Evolutionary conservation across 2,329 filamentous ascomycete genomes (phyloP).

Genomic region (Fusarium succisae): DNA sequence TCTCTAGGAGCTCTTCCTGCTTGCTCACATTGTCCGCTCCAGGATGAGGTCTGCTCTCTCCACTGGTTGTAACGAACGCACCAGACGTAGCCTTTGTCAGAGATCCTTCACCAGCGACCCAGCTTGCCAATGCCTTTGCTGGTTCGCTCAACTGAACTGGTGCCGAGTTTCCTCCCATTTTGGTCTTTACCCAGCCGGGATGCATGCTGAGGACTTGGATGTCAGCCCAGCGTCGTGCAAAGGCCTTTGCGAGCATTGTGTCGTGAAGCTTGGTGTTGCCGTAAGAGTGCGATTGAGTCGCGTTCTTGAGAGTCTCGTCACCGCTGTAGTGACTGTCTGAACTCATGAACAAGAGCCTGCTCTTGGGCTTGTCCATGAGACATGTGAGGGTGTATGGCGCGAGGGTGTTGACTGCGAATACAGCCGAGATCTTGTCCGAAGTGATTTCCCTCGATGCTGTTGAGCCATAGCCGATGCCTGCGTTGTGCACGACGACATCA

Average conservation of each 20-base stretch:
- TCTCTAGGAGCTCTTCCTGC: slow-evolving; percentile 22
- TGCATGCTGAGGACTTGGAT: slow-evolving; percentile 35
- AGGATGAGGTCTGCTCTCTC: slow-evolving; percentile 15
- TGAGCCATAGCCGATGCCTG: slow-evolving; percentile 31
- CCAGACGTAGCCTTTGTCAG: slow-evolving; percentile 4
- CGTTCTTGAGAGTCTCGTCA: slow-evolving; percentile 22
- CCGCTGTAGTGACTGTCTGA: slow-evolving; percentile 32
- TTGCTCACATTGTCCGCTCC: slow-evolving; percentile 23
- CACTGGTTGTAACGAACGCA: slow-evolving; percentile 22
- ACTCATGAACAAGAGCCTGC: slow-evolving; percentile 27
- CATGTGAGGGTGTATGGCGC: slow-evolving; percentile 31
- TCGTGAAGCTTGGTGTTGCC: slow-evolving; percentile 35
- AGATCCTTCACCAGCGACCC: slow-evolving; percentile 23
- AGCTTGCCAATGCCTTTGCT: slow-evolving; percentile 17
- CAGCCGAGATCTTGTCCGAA: slow-evolving; percentile 22
- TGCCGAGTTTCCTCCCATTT: slow-evolving; percentile 30
- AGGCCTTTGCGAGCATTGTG: slow-evolving; percentile 32
- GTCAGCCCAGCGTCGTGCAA: slow-evolving; percentile 21
- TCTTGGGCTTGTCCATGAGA: slow-evolving; percentile 26
- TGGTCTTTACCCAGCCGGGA: slow-evolving; percentile 34
- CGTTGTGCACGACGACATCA: slow-evolving; percentile 32
- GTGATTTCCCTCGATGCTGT: slow-evolving; percentile 18
- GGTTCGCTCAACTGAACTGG: slow-evolving; percentile 12
- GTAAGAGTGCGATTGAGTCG: slow-evolving; percentile 27
- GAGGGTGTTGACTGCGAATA: slow-evolving; percentile 32